A percentile compares a stretch with the other conserved stretches of the same genome.
Evolutionary conservation across 2,329 filamentous ascomycete genomes (phyloP).

Genomic region (Myriosclerotinia curreyana): DNA sequence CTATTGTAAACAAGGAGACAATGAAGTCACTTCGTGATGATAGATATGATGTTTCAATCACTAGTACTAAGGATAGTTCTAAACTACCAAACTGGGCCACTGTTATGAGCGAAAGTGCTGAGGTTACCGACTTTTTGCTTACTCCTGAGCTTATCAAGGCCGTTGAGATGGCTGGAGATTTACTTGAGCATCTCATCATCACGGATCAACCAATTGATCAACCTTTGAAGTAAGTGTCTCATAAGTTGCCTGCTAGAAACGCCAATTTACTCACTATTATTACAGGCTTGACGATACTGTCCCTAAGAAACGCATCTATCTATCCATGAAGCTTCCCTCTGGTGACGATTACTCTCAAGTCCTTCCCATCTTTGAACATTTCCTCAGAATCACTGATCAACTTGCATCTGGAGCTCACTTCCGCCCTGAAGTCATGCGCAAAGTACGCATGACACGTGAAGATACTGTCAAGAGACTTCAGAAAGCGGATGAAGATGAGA

Average conservation of each 20-base stretch:
- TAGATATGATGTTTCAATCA: slow-evolving; percentile 91
- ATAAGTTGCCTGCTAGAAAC: background rate
- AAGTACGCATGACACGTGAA: slow-evolving; percentile 77
- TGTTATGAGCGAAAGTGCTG: slow-evolving; percentile 95
- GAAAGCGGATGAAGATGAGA: slow-evolving; percentile 73
- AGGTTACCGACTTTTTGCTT: slow-evolving; percentile 83
- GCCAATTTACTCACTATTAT: slow-evolving; percentile 18
- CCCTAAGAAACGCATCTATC: slow-evolving; percentile 81
- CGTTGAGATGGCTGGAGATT: slow-evolving; percentile 72
- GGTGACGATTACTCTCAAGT: slow-evolving; percentile 61
- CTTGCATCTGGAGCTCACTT: slow-evolving; percentile 78
- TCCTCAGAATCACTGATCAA: slow-evolving; percentile 78
- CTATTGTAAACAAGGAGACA: slow-evolving; percentile 87
- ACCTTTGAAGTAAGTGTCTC: slow-evolving; percentile 67
- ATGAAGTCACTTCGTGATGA: slow-evolving; percentile 91
- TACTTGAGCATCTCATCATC: slow-evolving; percentile 82
- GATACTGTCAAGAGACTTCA: slow-evolving; percentile 75
- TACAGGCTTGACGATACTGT: slow-evolving; percentile 74
- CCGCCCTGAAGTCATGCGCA: slow-evolving; percentile 84
- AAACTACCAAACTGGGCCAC: slow-evolving; percentile 89
- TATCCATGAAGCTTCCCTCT: slow-evolving; percentile 69
- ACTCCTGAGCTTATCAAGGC: slow-evolving; percentile 84
- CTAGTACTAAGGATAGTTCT: slow-evolving; percentile 84
- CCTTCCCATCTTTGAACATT: slow-evolving; percentile 75
- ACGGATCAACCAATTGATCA: slow-evolving; percentile 87